These are phyloP conservation scores for Solanum aculeatissimum DNA, from an alignment of 305 asterid species.

Conservation along the genomic window DNA sequence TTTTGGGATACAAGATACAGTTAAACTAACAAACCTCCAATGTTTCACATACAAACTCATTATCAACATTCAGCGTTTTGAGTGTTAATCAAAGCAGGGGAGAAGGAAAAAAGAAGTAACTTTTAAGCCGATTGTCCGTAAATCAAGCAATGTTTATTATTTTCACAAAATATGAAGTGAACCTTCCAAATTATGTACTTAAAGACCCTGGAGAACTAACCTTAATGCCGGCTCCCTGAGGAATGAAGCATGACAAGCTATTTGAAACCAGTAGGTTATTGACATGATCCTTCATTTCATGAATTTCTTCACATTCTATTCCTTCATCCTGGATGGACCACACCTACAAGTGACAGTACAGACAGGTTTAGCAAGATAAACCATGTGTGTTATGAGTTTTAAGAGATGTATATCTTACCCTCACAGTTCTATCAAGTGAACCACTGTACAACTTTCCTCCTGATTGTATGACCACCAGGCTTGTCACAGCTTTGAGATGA, in stretches of 20 bases:
- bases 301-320: conserved; percentile 50
- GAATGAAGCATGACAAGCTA: conserved; percentile 65
- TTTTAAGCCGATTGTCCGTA: background rate
- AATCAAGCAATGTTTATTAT: background rate
- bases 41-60: background rate
- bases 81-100: background rate
- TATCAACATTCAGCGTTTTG: background rate
- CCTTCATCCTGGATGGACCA: conserved; percentile 51
- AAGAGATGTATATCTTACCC: conserved; percentile 26
- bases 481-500: conserved; percentile 63
- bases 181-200: background rate
- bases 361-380: background rate
- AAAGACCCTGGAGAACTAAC: conserved; percentile 9
- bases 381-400: background rate
- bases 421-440: conserved; percentile 67
- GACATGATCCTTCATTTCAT: conserved; percentile 72
- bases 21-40: background rate
- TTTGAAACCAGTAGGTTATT: conserved; percentile 49
- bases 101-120: background rate
- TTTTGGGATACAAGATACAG: background rate
- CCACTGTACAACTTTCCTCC: conserved; percentile 62
- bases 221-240: conserved; percentile 82
- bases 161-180: background rate
- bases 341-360: conserved; percentile 22
- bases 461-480: conserved; percentile 46